phyloP scores from a whole-genome alignment of 2,329 filamentous ascomycete genomes.

The Tothia fuscella region DNA sequence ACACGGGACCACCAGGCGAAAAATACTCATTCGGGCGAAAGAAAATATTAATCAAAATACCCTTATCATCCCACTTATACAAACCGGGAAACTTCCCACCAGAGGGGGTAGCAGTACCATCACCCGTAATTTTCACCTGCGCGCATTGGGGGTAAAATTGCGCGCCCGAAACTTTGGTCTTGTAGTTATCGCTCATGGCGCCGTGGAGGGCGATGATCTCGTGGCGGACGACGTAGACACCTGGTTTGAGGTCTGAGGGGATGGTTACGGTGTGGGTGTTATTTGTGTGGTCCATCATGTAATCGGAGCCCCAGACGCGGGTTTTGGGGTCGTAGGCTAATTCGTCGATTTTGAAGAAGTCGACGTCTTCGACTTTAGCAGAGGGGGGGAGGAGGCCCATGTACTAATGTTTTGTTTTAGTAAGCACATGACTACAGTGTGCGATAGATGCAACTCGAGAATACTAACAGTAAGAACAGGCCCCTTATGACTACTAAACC shows the following conservation, averaged over 20 bases:
- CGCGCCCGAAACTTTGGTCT: slow-evolving; percentile 23
- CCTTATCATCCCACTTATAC: slow-evolving; percentile 3
- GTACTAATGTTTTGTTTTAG: neutral
- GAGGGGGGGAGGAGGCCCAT: neutral
- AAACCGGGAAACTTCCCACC: slow-evolving; percentile 2
- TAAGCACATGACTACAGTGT: neutral
- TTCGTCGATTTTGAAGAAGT: slow-evolving; percentile 6
- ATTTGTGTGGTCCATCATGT: slow-evolving; percentile 24
- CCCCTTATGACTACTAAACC: neutral
- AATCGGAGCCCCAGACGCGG: neutral
- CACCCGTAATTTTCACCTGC: slow-evolving; percentile 16
- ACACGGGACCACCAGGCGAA: neutral
- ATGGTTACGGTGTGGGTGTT: slow-evolving; percentile 35
- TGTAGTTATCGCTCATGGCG: slow-evolving; percentile 20
- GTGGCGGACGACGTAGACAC: slow-evolving; percentile 43
- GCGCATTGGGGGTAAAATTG: slow-evolving; percentile 42
- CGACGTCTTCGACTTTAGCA: neutral
- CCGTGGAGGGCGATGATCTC: slow-evolving; percentile 40
- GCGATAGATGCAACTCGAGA: neutral
- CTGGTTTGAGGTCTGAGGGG: slow-evolving; percentile 31
- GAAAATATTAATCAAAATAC: slow-evolving; percentile 2
- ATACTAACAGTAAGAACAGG: neutral
- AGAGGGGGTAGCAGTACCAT: neutral
- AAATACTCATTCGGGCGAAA: neutral
- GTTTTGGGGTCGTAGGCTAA: slow-evolving; percentile 1